These are phyloP conservation scores for Jamesozyma lodderae DNA, from an alignment of 805 yeast genomes.

Conservation along the genomic window DNA sequence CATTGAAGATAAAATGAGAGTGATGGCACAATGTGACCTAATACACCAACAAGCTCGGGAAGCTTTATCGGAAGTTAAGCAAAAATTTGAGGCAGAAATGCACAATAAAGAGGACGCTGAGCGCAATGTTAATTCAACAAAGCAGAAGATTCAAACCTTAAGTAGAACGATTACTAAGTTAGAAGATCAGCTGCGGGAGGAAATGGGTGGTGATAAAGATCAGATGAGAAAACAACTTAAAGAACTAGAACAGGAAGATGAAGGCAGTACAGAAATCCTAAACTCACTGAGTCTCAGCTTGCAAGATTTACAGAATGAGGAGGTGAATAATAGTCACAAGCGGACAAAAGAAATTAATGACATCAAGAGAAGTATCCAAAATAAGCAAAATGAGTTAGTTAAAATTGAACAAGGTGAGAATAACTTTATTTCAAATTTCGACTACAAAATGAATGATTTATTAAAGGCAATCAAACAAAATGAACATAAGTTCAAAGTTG, in stretches of 20 bases:
- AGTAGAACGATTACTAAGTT: constrained; percentile 19
- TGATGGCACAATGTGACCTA: constrained; percentile 14
- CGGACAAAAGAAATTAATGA: constrained; percentile 9
- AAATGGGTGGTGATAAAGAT: constrained; percentile 27
- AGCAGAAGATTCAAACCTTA: constrained; percentile 15
- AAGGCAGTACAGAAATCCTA: constrained; percentile 5
- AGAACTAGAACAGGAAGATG: constrained; percentile 8
- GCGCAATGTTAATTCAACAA: constrained; percentile 13
- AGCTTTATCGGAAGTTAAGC: constrained; percentile 10
- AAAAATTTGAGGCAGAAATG: constrained; percentile 16
- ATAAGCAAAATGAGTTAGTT: constrained; percentile 17
- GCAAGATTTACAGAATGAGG: constrained; percentile 16
- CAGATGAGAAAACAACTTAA: constrained; percentile 17
- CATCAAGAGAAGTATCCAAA: constrained; percentile 10
- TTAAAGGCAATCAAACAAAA: constrained; percentile 34
- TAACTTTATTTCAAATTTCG: constrained; percentile 41
- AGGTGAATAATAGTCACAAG: constrained; percentile 6
- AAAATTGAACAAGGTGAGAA: constrained; percentile 24
- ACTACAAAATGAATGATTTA: constrained; percentile 35
- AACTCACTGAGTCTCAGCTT: constrained; percentile 6
- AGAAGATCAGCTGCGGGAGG: constrained; percentile 21
- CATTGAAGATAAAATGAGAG: constrained; percentile 9
- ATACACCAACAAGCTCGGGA: constrained; percentile 14
- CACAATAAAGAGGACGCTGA: constrained; percentile 17
- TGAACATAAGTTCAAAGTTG: constrained; percentile 33